Evolutionary conservation across 1,139 yeast species (phyloP).

Genomic region (Geotrichum australiense): DNA sequence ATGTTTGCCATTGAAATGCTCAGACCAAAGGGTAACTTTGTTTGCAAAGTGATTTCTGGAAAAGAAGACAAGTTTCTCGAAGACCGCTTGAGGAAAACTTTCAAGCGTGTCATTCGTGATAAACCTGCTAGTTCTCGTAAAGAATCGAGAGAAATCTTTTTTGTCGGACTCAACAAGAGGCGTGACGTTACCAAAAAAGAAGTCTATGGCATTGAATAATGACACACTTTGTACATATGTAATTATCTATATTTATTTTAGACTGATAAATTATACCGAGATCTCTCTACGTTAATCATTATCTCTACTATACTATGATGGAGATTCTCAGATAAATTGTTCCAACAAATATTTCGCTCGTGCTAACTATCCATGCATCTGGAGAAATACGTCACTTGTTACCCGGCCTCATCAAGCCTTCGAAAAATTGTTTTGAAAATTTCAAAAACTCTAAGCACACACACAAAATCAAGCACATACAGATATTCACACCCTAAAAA

Average conservation of each 20-base stretch:
- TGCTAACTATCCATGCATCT: too few species aligned
- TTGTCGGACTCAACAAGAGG: conserved; percentile 52
- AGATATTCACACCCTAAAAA: too few species aligned
- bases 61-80: conserved; percentile 58
- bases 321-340: too few species aligned
- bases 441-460: neutral
- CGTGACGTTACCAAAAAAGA: conserved; percentile 42
- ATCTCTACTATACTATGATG: neutral
- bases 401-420: conserved; percentile 1
- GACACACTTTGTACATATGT: neutral
- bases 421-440: too few species aligned
- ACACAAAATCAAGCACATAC: too few species aligned
- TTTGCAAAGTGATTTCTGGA: conserved; percentile 68
- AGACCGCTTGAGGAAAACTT: conserved; percentile 49
- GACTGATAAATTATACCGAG: neutral
- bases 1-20: conserved; percentile 64
- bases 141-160: conserved; percentile 64
- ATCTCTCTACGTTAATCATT: neutral
- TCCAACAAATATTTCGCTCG: too few species aligned
- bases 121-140: conserved; percentile 56
- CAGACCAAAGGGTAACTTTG: conserved; percentile 61
- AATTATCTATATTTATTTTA: neutral
- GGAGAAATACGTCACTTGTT: too few species aligned
- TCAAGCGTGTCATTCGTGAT: conserved; percentile 49
- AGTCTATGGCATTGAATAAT: conserved; percentile 35